Conservation (phyloP, 1,284 basidiomycete genomes). For the Malassezia arunalokei region DNA sequence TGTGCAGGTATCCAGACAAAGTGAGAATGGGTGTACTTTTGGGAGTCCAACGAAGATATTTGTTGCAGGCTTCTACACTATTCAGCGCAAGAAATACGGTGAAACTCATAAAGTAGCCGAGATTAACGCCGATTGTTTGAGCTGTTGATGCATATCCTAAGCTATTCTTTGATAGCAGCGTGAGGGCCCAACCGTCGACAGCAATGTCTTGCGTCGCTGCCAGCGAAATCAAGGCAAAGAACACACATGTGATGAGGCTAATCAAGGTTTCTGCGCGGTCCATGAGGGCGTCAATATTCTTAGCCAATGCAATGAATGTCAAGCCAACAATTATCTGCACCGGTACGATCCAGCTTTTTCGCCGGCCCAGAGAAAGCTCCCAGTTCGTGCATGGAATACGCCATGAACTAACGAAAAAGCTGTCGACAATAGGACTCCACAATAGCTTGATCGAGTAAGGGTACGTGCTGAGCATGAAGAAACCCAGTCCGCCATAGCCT, state of each 20-base stretch:
- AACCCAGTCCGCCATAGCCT: slow-evolving; percentile 88
- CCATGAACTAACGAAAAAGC: slow-evolving; percentile 61
- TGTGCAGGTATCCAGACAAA: slow-evolving; percentile 68
- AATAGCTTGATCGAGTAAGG: slow-evolving; percentile 94
- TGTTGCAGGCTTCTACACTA: slow-evolving; percentile 74
- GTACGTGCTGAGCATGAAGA: slow-evolving; percentile 86
- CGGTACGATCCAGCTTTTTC: slow-evolving; percentile 98
- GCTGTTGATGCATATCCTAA: slow-evolving; percentile 94
- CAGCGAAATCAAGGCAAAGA: slow-evolving; percentile 74
- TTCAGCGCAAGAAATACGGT: slow-evolving; percentile 97
- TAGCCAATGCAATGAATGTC: slow-evolving; percentile 75
- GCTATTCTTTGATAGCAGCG: slow-evolving; percentile 85
- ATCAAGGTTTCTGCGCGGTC: slow-evolving; percentile 68
- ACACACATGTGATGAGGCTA: slow-evolving; percentile 66
- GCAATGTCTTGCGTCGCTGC: slow-evolving; percentile 99
- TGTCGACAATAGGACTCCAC: slow-evolving; percentile 97
- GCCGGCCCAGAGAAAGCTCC: slow-evolving; percentile 57
- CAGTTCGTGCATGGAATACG: slow-evolving; percentile 19
- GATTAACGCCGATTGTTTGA: slow-evolving; percentile 92
- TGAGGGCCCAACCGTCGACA: slow-evolving; percentile 96
- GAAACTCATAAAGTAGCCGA: slow-evolving; percentile 89
- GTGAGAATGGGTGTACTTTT: slow-evolving; percentile 68
- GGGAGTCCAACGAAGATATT: slow-evolving; percentile 56
- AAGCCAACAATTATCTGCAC: slow-evolving; percentile 83
- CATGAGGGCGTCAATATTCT: slow-evolving; percentile 66